These are phyloP conservation scores for Ceratocystis papillata DNA, from an alignment of 2,329 filamentous ascomycete genomes.

Conservation along the genomic window DNA sequence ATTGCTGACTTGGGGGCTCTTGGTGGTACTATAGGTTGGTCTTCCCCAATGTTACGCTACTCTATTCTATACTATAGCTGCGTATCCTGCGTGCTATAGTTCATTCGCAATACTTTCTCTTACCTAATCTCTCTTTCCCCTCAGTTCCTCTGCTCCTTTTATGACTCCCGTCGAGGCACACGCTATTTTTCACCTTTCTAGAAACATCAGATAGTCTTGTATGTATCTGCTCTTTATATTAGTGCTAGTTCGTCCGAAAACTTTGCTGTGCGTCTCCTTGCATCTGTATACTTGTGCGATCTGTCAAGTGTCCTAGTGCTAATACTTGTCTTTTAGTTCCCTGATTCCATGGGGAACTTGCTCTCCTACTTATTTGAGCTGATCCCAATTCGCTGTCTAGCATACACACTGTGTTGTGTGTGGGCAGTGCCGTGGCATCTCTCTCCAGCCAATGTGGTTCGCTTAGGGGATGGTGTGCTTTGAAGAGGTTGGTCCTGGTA, in stretches of 20 bases:
- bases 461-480: background rate
- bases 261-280: background rate
- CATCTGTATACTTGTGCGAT: background rate
- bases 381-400: background rate
- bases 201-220: background rate
- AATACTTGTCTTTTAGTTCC: background rate
- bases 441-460: background rate
- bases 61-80: too few relatives aligned
- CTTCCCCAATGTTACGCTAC: too few relatives aligned
- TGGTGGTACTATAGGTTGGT: too few relatives aligned
- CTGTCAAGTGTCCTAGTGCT: background rate
- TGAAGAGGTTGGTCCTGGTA: background rate
- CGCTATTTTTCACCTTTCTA: background rate
- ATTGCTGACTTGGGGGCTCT: too few relatives aligned
- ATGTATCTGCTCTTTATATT: background rate
- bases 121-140: too few relatives aligned
- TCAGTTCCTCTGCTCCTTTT: background rate
- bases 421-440: background rate
- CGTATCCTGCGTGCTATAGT: too few relatives aligned
- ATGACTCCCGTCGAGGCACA: background rate
- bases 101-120: too few relatives aligned
- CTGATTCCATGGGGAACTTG: background rate
- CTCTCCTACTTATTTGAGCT: background rate
- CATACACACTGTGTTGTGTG: background rate
- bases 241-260: background rate